Conservation (phyloP, 495 filamentous ascomycete species). For the Pseudoneurospora amorphoporcata region DNA sequence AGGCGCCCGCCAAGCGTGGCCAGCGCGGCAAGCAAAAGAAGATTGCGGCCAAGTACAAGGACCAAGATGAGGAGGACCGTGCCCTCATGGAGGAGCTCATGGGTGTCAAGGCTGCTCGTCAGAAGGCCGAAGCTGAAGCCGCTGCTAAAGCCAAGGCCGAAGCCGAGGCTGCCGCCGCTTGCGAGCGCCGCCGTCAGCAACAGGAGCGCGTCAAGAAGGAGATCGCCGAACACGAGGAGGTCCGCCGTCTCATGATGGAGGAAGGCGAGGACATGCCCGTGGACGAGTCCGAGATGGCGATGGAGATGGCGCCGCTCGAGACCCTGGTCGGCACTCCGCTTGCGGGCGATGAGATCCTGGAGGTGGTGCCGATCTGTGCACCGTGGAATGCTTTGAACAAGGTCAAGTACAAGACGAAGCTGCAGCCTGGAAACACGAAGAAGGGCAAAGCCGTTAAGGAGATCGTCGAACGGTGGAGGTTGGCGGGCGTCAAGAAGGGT, state of each 20-base stretch:
- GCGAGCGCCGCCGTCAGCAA: constrained; percentile 63
- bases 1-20: constrained; percentile 52
- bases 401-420: constrained; percentile 82
- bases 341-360: constrained; percentile 78
- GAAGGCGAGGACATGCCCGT: constrained; percentile 32
- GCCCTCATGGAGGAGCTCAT: constrained; percentile 70
- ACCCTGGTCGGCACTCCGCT: constrained; percentile 66
- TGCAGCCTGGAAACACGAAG: constrained; percentile 84
- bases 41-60: constrained; percentile 77
- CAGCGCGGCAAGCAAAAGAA: constrained; percentile 83
- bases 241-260: constrained; percentile 45
- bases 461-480: constrained; percentile 67
- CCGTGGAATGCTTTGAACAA: constrained; percentile 71
- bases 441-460: constrained; percentile 93
- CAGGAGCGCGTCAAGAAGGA: constrained; percentile 58
- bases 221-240: constrained; percentile 55
- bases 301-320: constrained; percentile 57
- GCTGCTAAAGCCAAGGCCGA: constrained; percentile 40
- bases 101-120: constrained; percentile 52
- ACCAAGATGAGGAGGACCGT: constrained; percentile 92
- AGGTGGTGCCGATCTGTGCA: constrained; percentile 80
- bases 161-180: constrained; percentile 53
- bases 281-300: constrained; percentile 39
- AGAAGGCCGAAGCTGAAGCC: constrained; percentile 44
- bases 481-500: constrained; percentile 44